Percentiles rank a stretch among this genome's conserved stretches.
These are phyloP conservation scores for Metarhizium sp. DNA, from an alignment of 2,329 filamentous ascomycete genomes.

Conservation along the genomic window DNA sequence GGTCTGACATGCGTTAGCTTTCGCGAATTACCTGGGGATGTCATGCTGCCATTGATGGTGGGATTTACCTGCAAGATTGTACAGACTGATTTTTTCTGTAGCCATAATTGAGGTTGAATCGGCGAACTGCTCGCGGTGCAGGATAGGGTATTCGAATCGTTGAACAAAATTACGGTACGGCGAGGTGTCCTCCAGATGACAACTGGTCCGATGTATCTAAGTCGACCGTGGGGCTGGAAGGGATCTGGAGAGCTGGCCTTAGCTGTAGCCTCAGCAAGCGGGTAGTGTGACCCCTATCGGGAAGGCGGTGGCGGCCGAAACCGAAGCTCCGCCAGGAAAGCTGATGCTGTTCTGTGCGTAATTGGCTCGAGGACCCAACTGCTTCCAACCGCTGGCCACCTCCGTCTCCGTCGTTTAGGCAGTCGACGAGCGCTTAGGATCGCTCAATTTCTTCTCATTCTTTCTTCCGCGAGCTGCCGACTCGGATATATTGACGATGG, in stretches of 20 bases:
- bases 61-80: constrained; percentile 53
- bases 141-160: background rate
- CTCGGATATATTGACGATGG: constrained; percentile 46
- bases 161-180: background rate
- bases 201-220: background rate
- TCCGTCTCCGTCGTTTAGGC: background rate
- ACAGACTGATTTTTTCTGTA: constrained; percentile 51
- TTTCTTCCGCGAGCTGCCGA: constrained; percentile 5
- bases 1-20: constrained; percentile 46
- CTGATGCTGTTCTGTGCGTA: background rate
- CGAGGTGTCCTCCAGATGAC: constrained; percentile 3
- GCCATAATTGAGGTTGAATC: constrained; percentile 19
- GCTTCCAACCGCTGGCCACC: background rate
- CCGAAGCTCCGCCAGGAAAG: background rate
- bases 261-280: background rate
- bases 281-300: background rate
- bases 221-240: background rate
- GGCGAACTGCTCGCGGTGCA: background rate
- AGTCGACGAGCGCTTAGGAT: background rate
- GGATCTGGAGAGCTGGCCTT: constrained; percentile 1
- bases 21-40: background rate
- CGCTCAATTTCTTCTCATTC: background rate
- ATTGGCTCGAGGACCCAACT: background rate
- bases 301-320: background rate
- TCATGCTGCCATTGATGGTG: too few species aligned